phyloP scores from a whole-genome alignment of 129 eudicot species.

The Dittrichia graveolens region DNA sequence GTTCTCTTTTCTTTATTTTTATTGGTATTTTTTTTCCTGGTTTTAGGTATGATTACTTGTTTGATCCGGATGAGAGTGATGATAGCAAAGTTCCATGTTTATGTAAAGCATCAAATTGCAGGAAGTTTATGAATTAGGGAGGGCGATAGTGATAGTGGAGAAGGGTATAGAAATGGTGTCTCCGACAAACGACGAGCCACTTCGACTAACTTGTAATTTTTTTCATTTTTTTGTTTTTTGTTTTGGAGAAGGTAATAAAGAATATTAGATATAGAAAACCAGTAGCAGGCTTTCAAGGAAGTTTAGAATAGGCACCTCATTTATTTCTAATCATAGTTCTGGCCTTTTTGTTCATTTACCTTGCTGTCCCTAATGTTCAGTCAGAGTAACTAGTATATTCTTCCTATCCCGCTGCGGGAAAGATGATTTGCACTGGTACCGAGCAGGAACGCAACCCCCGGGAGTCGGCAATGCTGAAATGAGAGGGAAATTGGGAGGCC shows the following conservation, averaged over 20 bases:
- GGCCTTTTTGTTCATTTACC: not conserved
- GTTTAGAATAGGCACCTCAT: slow-evolving; percentile 19
- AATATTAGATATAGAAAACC: slow-evolving; percentile 28
- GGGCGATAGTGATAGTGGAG: slow-evolving; percentile 26
- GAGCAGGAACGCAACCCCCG: too few relatives aligned
- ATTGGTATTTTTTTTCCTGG: slow-evolving; percentile 8
- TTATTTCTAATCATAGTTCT: slow-evolving; percentile 23
- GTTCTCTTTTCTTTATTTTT: not conserved
- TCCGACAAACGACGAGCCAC: slow-evolving; percentile 38
- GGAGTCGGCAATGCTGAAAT: too few relatives aligned
- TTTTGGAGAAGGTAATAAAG: slow-evolving; percentile 23
- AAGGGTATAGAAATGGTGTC: slow-evolving; percentile 51
- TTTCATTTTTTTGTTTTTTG: slow-evolving; percentile 2
- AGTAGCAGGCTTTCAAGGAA: slow-evolving; percentile 16
- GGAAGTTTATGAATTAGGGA: slow-evolving; percentile 90
- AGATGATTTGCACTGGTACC: too few relatives aligned
- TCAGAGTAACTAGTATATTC: too few relatives aligned
- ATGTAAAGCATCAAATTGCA: slow-evolving; percentile 80
- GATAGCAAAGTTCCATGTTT: slow-evolving; percentile 91
- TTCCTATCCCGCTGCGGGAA: too few relatives aligned
- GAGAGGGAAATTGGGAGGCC: too few relatives aligned
- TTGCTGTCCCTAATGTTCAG: too few relatives aligned
- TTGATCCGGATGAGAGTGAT: slow-evolving; percentile 94
- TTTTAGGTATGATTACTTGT: slow-evolving; percentile 90
- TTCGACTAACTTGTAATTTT: slow-evolving; percentile 27